Base-by-base conservation (phyloP, 768 basidiomycete genomes). In the Russula sp. region DNA sequence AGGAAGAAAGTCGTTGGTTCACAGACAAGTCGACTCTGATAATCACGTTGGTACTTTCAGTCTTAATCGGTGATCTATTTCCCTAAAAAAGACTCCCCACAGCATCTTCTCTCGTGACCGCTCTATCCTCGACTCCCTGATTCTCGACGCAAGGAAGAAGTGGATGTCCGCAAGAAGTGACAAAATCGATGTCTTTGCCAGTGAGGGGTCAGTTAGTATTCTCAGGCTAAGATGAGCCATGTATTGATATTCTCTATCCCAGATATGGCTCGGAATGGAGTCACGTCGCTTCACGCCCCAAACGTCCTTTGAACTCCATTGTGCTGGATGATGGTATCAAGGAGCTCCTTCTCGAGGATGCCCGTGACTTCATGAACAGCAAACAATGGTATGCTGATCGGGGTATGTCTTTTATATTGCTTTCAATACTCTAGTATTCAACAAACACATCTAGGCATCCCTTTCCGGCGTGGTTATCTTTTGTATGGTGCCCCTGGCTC, bases 401-500 rank as follows among this genome's bases (percentile, higher is more conserved):
- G 56, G 90, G 89, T 70, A 20, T 18, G 69, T 61, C 14, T 37
- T 13, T 37, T 6, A 4, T n/a, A 8, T 48, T 55, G 27, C 9
- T 40, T 32, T 55, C 27, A 51, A 34, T 31, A 37, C 39, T 3
- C 16, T 50, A 31, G 14, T 32, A 20, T 13, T 35, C 8, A 34
- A 49, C 40, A 14, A 31, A 48, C 31, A 7, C 10, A 51, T 57
- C 9, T 45, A 71, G 72, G 76, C 0, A 91, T 92, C 62, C 90
- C 91, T 1, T 91, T 88, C 76, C 84, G 89, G 20, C 79, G 89
- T 13, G 90, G 91, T 13, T 89, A 89, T 70, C 79, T 91, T n/a
- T 77, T 90, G 22, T 81, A 89, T 67, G 89, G 89, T 22, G 85
- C 81, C 5, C 88, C 89, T 37, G 88, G 89, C 7, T 83, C 86